Percentiles rank a stretch among this genome's conserved stretches.
phyloP scores from a whole-genome alignment of 2,329 filamentous ascomycete genomes.

The Penicillium hordei region DNA sequence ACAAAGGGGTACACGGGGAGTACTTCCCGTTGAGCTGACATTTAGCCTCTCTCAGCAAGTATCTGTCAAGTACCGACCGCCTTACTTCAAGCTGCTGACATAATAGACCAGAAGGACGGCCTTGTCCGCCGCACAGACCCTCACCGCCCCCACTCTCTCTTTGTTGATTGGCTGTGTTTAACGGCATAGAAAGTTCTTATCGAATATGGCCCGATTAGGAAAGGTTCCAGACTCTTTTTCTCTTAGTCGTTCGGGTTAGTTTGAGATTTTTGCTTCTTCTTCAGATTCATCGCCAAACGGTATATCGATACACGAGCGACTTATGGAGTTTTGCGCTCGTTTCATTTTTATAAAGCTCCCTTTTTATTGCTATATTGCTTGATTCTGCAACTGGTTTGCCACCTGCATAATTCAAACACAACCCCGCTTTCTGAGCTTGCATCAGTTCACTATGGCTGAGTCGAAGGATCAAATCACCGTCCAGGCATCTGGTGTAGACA shows the following conservation, averaged over 20 bases:
- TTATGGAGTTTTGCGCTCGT: constrained; percentile 60
- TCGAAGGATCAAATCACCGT: constrained; percentile 27
- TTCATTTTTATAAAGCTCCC: constrained; percentile 50
- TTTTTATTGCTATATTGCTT: background rate
- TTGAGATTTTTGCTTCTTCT: constrained; percentile 7
- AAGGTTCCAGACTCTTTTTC: constrained; percentile 22
- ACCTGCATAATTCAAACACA: background rate
- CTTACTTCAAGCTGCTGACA: constrained; percentile 2
- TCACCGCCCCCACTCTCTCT: constrained; percentile 7
- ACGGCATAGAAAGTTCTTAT: constrained; percentile 10
- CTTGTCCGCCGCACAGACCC: constrained; percentile 8
- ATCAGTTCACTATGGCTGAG: constrained; percentile 27
- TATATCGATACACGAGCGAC: constrained; percentile 49
- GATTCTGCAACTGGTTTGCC: constrained; percentile 12
- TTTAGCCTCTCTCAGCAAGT: background rate
- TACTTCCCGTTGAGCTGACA: background rate
- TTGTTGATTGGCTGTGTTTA: background rate
- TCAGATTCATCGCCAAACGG: constrained; percentile 2
- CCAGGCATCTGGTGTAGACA: constrained; percentile 20
- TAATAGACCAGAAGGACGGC: background rate
- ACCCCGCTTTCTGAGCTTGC: constrained; percentile 16
- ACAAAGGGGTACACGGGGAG: background rate
- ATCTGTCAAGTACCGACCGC: background rate
- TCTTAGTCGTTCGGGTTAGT: background rate
- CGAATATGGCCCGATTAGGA: constrained; percentile 18